phyloP scores from a whole-genome alignment of 2,329 filamentous ascomycete genomes.

The Seiridium cupressi region DNA sequence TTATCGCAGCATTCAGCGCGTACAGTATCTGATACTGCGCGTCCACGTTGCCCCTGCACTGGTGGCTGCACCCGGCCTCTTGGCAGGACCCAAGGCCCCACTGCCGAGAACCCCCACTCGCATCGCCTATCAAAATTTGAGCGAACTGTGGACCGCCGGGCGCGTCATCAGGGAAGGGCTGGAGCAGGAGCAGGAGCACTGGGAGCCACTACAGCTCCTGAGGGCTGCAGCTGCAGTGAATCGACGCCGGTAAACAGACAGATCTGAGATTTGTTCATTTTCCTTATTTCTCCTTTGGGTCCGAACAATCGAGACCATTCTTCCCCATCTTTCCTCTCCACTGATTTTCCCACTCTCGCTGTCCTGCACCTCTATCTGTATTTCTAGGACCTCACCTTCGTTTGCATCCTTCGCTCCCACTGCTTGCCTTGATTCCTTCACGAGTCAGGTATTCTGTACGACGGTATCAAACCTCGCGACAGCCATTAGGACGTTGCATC shows the following conservation, averaged over 20 bases:
- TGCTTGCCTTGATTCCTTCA: neutral
- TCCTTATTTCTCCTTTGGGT: neutral
- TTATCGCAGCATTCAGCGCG: neutral
- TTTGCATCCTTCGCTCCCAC: neutral
- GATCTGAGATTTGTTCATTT: neutral
- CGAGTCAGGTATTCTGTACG: neutral
- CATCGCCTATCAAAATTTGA: conserved; percentile 11
- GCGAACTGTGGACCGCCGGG: conserved; percentile 3
- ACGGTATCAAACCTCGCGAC: neutral
- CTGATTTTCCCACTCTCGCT: neutral
- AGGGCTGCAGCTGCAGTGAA: neutral
- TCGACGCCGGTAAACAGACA: neutral
- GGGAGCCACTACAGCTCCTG: neutral
- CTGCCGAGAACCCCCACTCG: neutral
- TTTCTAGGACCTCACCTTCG: neutral
- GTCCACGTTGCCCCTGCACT: neutral
- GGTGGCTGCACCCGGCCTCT: neutral
- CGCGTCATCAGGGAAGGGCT: neutral
- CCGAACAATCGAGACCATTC: conserved; percentile 2
- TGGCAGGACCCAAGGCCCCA: neutral
- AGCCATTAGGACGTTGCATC: neutral
- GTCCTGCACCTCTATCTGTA: neutral
- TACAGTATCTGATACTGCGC: conserved; percentile 1
- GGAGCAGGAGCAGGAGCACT: neutral
- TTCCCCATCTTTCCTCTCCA: conserved; percentile 3